A percentile compares a stretch with the other conserved stretches of the same genome.
These are phyloP conservation scores for Poa pratensis DNA, from an alignment of 176 grass and related monocot genomes.

Conservation along the genomic window DNA sequence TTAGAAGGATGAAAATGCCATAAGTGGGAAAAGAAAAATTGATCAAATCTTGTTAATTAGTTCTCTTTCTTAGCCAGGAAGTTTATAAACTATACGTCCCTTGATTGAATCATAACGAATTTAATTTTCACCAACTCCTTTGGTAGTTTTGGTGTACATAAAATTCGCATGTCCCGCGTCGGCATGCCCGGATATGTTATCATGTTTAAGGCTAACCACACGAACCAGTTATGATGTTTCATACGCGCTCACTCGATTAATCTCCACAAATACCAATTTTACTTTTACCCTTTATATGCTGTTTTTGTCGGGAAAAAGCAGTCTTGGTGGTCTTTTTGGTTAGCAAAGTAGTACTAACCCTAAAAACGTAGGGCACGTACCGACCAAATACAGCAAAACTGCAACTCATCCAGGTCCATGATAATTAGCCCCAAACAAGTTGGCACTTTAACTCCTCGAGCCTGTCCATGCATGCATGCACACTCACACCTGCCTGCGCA, in stretches of 20 bases:
- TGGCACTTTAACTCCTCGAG: conserved; percentile 38
- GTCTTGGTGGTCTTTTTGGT: conserved; percentile 29
- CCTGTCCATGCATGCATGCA: conserved; percentile 1
- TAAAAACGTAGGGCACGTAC: conserved; percentile 16
- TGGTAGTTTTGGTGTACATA: too few species aligned
- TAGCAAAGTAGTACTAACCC: conserved; percentile 31
- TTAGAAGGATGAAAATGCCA: too few species aligned
- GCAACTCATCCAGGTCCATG: conserved; percentile 23
- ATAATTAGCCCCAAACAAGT: conserved; percentile 43
- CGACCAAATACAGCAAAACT: conserved; percentile 33
- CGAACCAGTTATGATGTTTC: conserved; percentile 33
- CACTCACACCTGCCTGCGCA: conserved; percentile 39
- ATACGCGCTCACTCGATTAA: conserved; percentile 18
- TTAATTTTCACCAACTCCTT: too few species aligned
- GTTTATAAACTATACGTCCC: too few species aligned
- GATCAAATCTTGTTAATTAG: too few species aligned
- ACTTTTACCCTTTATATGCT: conserved; percentile 38
- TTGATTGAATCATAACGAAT: too few species aligned
- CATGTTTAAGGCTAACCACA: conserved; percentile 41
- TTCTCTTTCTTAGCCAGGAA: too few species aligned
- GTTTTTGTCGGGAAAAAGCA: conserved; percentile 52
- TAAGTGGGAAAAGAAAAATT: too few species aligned
- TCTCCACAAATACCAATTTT: conserved; percentile 47
- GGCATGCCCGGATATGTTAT: conserved; percentile 34
- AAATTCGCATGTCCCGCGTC: not conserved